These are phyloP conservation scores for Paecilomyces variotii DNA, from an alignment of 2,329 filamentous ascomycete species.

Conservation along the genomic window DNA sequence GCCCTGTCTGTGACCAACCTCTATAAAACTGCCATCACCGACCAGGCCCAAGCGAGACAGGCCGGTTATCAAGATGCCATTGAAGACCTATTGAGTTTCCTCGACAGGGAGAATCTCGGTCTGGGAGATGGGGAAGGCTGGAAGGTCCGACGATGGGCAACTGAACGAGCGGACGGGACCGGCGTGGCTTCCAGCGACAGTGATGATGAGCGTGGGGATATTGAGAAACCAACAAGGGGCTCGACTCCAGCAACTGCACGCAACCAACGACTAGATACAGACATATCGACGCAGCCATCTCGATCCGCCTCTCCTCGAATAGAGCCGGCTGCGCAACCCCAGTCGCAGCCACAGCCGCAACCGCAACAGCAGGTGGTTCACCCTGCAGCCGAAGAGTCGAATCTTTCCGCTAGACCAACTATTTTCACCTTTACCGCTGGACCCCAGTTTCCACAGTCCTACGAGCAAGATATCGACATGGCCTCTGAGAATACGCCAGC, in stretches of 20 bases:
- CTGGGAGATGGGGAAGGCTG: conserved; percentile 70
- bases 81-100: conserved; percentile 76
- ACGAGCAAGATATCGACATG: conserved; percentile 37
- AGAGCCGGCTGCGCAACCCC: conserved; percentile 16
- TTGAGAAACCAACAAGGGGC: conserved; percentile 29
- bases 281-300: conserved; percentile 18
- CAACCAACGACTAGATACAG: conserved; percentile 23
- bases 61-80: conserved; percentile 92
- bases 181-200: conserved; percentile 31
- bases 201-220: conserved; percentile 36
- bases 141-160: conserved; percentile 55
- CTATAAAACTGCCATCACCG: conserved; percentile 81
- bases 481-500: conserved; percentile 27
- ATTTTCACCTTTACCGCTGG: conserved; percentile 38
- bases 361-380: conserved; percentile 6
- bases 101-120: conserved; percentile 75
- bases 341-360: conserved; percentile 8
- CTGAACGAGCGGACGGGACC: conserved; percentile 38
- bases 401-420: conserved; percentile 20
- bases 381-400: conserved; percentile 15
- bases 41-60: conserved; percentile 64
- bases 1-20: conserved; percentile 92
- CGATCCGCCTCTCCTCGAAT: conserved; percentile 22
- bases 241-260: conserved; percentile 26
- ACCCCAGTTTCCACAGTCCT: conserved; percentile 27